A percentile compares a stretch with the other conserved stretches of the same genome.
Evolutionary conservation across 2,329 filamentous ascomycete species (phyloP).

Genomic region (Exophiala oligosperma): DNA sequence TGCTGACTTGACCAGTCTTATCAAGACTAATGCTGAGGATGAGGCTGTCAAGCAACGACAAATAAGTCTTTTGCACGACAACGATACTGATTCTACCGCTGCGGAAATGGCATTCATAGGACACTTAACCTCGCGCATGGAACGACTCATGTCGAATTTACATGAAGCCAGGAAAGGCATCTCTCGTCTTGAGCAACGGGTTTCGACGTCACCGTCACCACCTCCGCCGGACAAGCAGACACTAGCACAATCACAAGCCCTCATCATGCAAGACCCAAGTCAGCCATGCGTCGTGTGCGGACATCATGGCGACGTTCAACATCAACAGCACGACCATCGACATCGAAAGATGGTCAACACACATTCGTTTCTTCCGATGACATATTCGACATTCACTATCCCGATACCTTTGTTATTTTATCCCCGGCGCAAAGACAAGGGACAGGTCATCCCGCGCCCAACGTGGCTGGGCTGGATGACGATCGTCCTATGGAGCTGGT

Average conservation of each 20-base stretch:
- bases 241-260: constrained; percentile 4
- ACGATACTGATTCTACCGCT: constrained; percentile 21
- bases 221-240: constrained; percentile 15
- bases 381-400: constrained; percentile 55
- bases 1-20: constrained; percentile 25
- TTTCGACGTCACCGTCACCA: constrained; percentile 31
- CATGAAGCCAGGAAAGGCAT: constrained; percentile 43
- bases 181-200: constrained; percentile 37
- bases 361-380: constrained; percentile 51
- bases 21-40: constrained; percentile 34
- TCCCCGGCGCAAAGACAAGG: constrained; percentile 32
- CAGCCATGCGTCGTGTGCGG: constrained; percentile 17
- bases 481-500: constrained; percentile 48
- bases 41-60: constrained; percentile 15
- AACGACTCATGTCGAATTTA: constrained; percentile 42
- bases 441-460: constrained; percentile 33
- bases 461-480: constrained; percentile 43
- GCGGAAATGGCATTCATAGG: constrained; percentile 35
- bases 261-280: not conserved
- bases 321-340: constrained; percentile 1
- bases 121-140: constrained; percentile 41
- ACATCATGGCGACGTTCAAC: not conserved
- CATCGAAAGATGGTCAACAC: constrained; percentile 30
- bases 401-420: constrained; percentile 42
- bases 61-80: constrained; percentile 6